Evolutionary conservation across 352 stramenopile genomes (phyloP).

Genomic region (Pythium vanterpoolii): DNA sequence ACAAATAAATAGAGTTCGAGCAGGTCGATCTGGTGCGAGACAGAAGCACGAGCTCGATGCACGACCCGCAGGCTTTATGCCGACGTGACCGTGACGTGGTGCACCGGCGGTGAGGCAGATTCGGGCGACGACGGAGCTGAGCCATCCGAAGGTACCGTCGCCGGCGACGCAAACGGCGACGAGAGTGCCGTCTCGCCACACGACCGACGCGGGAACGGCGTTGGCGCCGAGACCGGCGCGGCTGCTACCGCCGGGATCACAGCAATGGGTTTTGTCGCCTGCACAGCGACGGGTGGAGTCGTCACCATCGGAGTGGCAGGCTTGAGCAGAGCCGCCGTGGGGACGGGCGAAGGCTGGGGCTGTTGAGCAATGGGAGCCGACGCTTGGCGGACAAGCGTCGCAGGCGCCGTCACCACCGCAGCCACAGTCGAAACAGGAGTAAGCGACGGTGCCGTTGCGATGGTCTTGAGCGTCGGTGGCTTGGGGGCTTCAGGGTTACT

Average conservation of each 20-base stretch:
- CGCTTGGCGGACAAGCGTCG: background rate
- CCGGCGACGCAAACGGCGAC: conserved; percentile 41
- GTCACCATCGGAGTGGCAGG: too few species aligned
- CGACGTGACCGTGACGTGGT: conserved; percentile 70
- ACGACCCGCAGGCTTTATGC: conserved; percentile 36
- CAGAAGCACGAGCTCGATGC: background rate
- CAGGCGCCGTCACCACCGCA: background rate
- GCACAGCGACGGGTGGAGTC: conserved; percentile 6
- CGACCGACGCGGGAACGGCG: conserved; percentile 35
- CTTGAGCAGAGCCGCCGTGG: background rate
- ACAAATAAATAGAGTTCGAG: conserved; percentile 27
- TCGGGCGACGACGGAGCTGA: conserved; percentile 46
- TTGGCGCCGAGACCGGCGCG: conserved; percentile 9
- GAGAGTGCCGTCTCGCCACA: conserved; percentile 49
- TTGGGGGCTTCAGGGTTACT: conserved; percentile 1
- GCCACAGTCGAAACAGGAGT: background rate
- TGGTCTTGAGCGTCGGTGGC: background rate
- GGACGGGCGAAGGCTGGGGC: background rate
- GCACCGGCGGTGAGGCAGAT: conserved; percentile 43
- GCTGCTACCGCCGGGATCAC: conserved; percentile 20
- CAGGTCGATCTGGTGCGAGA: background rate
- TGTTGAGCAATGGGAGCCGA: background rate
- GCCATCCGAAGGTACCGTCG: conserved; percentile 32
- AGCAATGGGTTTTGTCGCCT: background rate
- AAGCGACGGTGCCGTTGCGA: background rate